These are phyloP conservation scores for Hypoxylon sp. DNA, from an alignment of 2,329 filamentous ascomycete species.

Conservation along the genomic window DNA sequence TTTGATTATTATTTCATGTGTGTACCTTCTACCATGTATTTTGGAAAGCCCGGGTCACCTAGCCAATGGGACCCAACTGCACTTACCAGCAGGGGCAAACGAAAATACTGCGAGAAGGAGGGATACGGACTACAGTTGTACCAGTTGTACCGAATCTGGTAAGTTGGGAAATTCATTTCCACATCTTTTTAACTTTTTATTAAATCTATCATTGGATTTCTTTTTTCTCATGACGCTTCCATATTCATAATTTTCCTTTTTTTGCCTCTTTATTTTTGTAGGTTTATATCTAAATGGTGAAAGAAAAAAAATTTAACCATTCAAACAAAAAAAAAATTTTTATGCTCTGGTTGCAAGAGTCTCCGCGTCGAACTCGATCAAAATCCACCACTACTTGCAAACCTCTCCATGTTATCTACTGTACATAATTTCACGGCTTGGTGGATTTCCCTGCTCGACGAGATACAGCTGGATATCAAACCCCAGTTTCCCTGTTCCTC, in stretches of 20 bases:
- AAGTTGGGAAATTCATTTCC: constrained; percentile 28
- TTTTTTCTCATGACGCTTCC: constrained; percentile 30
- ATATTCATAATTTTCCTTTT: constrained; percentile 26
- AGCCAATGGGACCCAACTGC: constrained; percentile 35
- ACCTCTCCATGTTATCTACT: constrained; percentile 27
- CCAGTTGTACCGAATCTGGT: constrained; percentile 35
- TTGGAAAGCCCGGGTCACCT: constrained; percentile 29
- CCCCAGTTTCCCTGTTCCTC: constrained; percentile 36
- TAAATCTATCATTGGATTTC: constrained; percentile 16
- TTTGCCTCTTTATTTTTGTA: constrained; percentile 26
- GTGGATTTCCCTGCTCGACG: constrained; percentile 36
- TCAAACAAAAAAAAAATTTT: constrained; percentile 21
- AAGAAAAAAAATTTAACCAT: constrained; percentile 21
- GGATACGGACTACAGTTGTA: constrained; percentile 30
- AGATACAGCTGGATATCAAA: constrained; percentile 42
- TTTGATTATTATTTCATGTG: constrained; percentile 41
- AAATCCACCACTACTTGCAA: constrained; percentile 24
- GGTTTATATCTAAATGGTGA: constrained; percentile 11
- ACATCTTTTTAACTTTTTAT: constrained; percentile 22
- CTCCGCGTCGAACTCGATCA: constrained; percentile 25
- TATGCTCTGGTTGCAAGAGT: constrained; percentile 9
- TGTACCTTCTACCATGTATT: constrained; percentile 32
- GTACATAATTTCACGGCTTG: constrained; percentile 24
- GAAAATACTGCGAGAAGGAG: constrained; percentile 29
- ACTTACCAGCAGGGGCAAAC: constrained; percentile 42